These are phyloP conservation scores for Gracilaria domingensis DNA, from an alignment of 23 red algal genomes.

Conservation along the genomic window DNA sequence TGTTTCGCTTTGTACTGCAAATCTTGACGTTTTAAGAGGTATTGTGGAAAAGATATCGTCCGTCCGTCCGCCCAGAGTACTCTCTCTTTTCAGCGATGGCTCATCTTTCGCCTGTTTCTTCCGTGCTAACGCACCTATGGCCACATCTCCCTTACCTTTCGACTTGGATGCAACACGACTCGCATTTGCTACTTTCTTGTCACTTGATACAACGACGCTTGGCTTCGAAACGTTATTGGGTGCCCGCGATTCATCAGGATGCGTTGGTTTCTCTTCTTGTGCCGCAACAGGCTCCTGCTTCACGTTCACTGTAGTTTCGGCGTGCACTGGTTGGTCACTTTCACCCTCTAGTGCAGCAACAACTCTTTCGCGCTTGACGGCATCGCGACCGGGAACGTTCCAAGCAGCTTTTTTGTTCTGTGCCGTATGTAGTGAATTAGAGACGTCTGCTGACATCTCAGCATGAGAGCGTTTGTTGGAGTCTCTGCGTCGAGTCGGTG, in stretches of 20 bases:
- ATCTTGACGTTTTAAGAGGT: constrained; percentile 14
- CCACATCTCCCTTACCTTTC: neutral
- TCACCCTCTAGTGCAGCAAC: neutral
- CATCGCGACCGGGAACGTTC: neutral
- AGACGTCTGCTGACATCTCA: neutral
- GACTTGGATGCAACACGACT: neutral
- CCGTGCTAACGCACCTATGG: neutral
- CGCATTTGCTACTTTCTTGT: neutral
- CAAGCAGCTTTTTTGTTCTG: neutral
- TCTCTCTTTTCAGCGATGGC: neutral
- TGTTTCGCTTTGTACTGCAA: neutral
- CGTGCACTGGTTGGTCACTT: neutral
- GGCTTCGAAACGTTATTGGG: neutral
- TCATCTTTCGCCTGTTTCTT: neutral
- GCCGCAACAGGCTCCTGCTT: neutral
- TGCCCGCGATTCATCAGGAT: neutral
- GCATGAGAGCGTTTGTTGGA: neutral
- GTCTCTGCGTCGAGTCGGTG: neutral
- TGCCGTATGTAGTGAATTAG: neutral
- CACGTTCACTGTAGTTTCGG: neutral
- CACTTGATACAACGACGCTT: neutral
- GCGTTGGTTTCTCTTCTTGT: neutral
- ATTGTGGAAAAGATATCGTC: constrained; percentile 24
- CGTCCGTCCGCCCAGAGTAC: neutral
- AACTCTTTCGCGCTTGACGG: neutral